phyloP scores from a whole-genome alignment of 225 moss, liverwort and hornwort species.

The Physcomitrium patens region DNA sequence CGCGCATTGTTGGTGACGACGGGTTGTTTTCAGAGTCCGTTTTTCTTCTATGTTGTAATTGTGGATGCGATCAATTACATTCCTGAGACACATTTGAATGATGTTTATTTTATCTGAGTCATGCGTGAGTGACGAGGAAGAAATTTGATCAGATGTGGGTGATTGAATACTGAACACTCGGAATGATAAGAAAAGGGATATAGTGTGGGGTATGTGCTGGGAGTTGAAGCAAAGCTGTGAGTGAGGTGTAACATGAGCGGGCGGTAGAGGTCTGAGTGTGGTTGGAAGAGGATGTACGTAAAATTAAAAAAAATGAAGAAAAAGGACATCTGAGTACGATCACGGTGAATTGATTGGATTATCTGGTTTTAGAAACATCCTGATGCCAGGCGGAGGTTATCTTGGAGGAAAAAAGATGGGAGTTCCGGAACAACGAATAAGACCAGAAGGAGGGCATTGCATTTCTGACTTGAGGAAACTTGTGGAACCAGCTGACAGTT shows the following conservation, averaged over 20 bases:
- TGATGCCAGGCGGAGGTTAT: not conserved
- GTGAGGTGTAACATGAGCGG: conserved; percentile 16
- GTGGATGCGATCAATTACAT: conserved; percentile 10
- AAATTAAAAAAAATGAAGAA: too few relatives aligned
- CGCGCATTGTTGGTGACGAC: not conserved
- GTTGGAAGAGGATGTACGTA: not conserved
- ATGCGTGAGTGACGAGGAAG: conserved; percentile 10
- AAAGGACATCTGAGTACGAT: too few relatives aligned
- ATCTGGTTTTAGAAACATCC: too few relatives aligned
- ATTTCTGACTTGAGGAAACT: not conserved
- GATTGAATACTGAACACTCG: too few relatives aligned
- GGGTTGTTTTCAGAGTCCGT: not conserved
- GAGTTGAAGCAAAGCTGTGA: conserved; percentile 17
- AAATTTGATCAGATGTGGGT: not conserved
- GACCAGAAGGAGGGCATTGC: not conserved
- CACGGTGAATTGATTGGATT: too few relatives aligned
- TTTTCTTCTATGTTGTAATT: not conserved
- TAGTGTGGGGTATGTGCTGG: not conserved
- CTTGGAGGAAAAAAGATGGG: conserved; percentile 10
- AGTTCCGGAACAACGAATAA: conserved; percentile 1
- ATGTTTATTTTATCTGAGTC: not conserved
- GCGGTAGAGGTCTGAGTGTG: not conserved
- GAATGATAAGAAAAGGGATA: not conserved
- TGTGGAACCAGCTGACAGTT: conserved; percentile 21
- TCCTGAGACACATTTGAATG: conserved; percentile 1